Evolutionary conservation across 768 basidiomycete genomes (phyloP), one percentile per base, ranked within the genome.

Genomic region (Podaxis sp.): DNA sequence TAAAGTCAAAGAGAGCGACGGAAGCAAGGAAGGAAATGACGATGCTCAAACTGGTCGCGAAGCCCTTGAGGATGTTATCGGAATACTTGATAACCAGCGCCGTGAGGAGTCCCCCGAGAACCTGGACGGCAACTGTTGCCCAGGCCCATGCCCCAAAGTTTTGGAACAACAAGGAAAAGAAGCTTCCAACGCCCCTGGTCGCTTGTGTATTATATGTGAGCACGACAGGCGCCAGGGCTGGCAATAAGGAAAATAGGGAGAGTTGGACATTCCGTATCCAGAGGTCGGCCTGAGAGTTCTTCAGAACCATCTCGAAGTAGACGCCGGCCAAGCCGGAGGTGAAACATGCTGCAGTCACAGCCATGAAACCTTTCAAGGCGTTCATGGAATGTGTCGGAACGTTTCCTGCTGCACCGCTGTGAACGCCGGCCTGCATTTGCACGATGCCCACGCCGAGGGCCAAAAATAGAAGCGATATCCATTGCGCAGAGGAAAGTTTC

Each of bases 201-300:
- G 48, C 58, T 36, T 64, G 60, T n/a, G 55, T 38, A 26, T 58
- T 64, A 26, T 82, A 79, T 15, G 81, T 76, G 68, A 90, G 82
- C 44, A 95, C 65, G 69, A 95, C 82, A 30, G 95, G 94, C 2
- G 89, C 78, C 53, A 95, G 74, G 3, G 95, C 95, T 2, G 96
- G 96, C 24, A 96, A 81, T 48, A 98, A 82, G 54, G 94, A 96
- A 80, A 98, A 99, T 59, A 96, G 82, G 24, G 94, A 96, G 15
- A 99, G 84, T 74, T 99, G 96, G 64, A 96, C 90, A 73, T 98
- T 99, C 71, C 96, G 91, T 62, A 96, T 88, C 96, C 96, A 98
- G 11, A 99, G 82, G 76, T 97, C 94, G 3, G 88, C 83, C 67
- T 88, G 88, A 2, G 92, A 91, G 68, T 90, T 89, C 78, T 96